Percentiles rank a stretch among this genome's conserved stretches.
These are phyloP conservation scores for Biscogniauxia marginata DNA, from an alignment of 2,329 filamentous ascomycete species.

Conservation along the genomic window DNA sequence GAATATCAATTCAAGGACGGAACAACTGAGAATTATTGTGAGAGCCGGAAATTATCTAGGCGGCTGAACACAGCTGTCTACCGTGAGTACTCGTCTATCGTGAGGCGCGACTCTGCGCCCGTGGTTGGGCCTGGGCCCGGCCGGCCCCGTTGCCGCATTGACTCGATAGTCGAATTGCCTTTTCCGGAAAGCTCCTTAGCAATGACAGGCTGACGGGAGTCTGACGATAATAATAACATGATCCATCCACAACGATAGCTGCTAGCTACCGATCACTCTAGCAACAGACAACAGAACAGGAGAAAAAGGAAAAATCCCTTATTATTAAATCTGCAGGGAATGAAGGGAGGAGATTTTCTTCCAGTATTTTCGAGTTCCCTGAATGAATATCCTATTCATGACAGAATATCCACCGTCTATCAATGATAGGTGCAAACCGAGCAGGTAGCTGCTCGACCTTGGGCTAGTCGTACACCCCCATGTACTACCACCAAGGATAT, in stretches of 20 bases:
- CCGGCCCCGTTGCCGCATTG: background rate
- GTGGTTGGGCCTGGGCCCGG: too few relatives aligned
- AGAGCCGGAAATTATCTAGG: background rate
- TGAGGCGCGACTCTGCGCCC: background rate
- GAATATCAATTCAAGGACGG: too few relatives aligned
- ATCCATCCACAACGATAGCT: background rate
- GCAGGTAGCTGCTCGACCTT: background rate
- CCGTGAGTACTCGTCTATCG: background rate
- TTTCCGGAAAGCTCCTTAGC: background rate
- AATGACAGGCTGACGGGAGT: background rate
- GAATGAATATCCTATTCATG: background rate
- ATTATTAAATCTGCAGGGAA: too few relatives aligned
- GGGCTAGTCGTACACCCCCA: background rate
- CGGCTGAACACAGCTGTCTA: background rate
- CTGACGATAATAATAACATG: background rate
- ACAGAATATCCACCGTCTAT: background rate
- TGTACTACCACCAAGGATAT: background rate
- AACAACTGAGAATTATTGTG: constrained; percentile 1
- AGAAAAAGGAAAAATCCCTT: too few relatives aligned
- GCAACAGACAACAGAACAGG: background rate
- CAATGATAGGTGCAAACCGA: background rate
- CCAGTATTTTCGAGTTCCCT: background rate
- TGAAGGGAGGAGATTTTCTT: too few relatives aligned
- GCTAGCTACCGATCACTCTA: background rate
- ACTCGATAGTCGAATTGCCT: background rate